Base-by-base conservation (phyloP, 208 protist genomes). In the Vickermania ingenoplastis region DNA sequence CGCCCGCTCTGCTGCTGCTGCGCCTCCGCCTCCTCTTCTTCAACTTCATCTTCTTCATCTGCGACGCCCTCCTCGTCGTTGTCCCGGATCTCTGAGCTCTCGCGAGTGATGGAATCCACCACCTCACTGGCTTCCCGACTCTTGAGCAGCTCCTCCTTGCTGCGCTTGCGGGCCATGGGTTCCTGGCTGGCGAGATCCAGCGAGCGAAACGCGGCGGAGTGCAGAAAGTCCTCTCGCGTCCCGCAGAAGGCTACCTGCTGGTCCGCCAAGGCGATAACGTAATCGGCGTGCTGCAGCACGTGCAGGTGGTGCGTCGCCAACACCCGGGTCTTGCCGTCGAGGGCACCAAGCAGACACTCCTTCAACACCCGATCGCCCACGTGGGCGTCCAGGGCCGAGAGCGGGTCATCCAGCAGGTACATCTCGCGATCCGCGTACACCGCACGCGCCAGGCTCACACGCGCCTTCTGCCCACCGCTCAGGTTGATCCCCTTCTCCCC, bases 231-330 rank as follows among this genome's bases (percentile, higher is more conserved):
- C 17, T 7, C 36, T 17, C 36, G 36, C 7, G 7, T 17, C 41
- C 80, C 80, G 17, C 48, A 55, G 50, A 81, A 86, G 2, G 53
- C 57, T 31, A 96, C 76, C 2, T 59, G 31, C 4, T 89, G 86
- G 5, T 67, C 53, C n/a, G 76, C 57, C 51, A 98, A 26, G 0
- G 96, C 76, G 21, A 98, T 65, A 50, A 98, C 79, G 26, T 82
- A 64, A 57, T 98, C 92, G 0, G 79, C 83, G 0, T 78, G 31
- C 0, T 67, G 45, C 13, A 98, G 41, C 13, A 91, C 80, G 60
- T 98, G 95, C n/a, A 97, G 45, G 53, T 95, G 86, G 75, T 98
- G 95, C 5, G 96, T 98, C 4, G 96, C 92, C 0, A 99, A 73
- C 3, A 99, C 58, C 4, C 89, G 76, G 4, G 94, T 97, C 60